Percentiles rank a stretch among this genome's conserved stretches.
Conservation (phyloP, 305 asterid genomes). For the Coffea humblotiana region DNA sequence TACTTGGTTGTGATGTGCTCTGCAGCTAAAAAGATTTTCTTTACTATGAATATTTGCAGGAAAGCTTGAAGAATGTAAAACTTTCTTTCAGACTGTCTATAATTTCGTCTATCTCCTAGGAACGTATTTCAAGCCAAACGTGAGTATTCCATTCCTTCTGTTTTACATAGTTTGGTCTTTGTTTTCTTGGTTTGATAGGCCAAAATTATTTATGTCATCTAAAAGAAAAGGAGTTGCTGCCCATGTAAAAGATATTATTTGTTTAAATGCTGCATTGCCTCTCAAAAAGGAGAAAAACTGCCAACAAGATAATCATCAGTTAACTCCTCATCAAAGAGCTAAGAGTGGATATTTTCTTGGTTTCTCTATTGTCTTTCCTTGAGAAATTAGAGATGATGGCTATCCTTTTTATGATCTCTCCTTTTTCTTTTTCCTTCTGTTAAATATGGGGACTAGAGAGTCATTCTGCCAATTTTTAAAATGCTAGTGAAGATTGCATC, state of each 20-base stretch:
- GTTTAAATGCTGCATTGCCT: neutral
- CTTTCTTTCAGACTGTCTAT: constrained; percentile 67
- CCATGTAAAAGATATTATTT: neutral
- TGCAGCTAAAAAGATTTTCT: constrained; percentile 5
- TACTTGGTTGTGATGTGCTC: neutral
- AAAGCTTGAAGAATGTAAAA: constrained; percentile 73
- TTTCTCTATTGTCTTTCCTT: neutral
- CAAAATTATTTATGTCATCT: neutral
- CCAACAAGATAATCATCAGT: neutral
- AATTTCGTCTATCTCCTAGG: constrained; percentile 87
- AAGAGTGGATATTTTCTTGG: neutral
- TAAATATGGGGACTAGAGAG: neutral
- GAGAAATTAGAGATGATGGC: neutral
- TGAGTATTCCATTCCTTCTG: constrained; percentile 41
- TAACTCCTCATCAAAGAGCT: neutral
- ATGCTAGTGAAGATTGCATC: neutral
- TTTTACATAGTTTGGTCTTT: neutral
- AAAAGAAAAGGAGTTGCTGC: neutral
- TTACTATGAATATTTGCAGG: constrained; percentile 50
- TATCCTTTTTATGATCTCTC: neutral
- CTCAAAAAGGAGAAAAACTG: neutral
- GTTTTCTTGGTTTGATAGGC: neutral
- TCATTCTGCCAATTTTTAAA: neutral
- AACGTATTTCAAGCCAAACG: constrained; percentile 96
- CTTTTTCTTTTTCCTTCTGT: neutral